These are phyloP conservation scores for Candida saitoana DNA, from an alignment of 805 yeast species.

Conservation along the genomic window DNA sequence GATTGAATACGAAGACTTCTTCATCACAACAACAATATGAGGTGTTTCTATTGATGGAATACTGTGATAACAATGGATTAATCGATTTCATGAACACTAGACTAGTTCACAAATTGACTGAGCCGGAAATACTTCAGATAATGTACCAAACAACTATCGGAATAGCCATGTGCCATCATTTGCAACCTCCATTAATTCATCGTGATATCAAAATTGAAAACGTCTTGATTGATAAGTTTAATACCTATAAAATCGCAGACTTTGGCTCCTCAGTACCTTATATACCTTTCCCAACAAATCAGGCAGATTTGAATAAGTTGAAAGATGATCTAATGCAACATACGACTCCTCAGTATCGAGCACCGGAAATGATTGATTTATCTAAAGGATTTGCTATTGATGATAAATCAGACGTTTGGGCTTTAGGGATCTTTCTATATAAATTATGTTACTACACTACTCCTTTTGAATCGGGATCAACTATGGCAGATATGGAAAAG, in stretches of 20 bases:
- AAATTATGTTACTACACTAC: constrained; percentile 79
- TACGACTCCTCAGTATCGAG: constrained; percentile 80
- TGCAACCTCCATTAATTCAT: constrained; percentile 68
- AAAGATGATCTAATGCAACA: constrained; percentile 71
- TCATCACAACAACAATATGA: constrained; percentile 54
- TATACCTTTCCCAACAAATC: constrained; percentile 56
- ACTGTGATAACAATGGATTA: constrained; percentile 68
- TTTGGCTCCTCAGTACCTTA: constrained; percentile 76
- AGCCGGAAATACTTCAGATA: constrained; percentile 62
- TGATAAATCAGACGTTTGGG: constrained; percentile 85
- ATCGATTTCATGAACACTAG: constrained; percentile 79
- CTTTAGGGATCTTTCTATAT: constrained; percentile 72
- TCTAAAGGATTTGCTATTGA: constrained; percentile 66
- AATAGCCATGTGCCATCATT: constrained; percentile 72
- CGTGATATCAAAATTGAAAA: constrained; percentile 82
- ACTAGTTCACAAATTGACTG: constrained; percentile 60
- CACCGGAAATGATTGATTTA: constrained; percentile 82
- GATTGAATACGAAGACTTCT: constrained; percentile 34
- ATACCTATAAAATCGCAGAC: constrained; percentile 69
- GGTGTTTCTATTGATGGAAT: constrained; percentile 77
- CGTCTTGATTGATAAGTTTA: constrained; percentile 57
- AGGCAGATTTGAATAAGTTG: constrained; percentile 55
- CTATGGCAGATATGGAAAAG: constrained; percentile 44
- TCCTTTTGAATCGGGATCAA: constrained; percentile 59
- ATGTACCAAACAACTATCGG: constrained; percentile 70